Evolutionary conservation across 2,329 filamentous ascomycete species (phyloP).

Genomic region (Geosmithia flava): DNA sequence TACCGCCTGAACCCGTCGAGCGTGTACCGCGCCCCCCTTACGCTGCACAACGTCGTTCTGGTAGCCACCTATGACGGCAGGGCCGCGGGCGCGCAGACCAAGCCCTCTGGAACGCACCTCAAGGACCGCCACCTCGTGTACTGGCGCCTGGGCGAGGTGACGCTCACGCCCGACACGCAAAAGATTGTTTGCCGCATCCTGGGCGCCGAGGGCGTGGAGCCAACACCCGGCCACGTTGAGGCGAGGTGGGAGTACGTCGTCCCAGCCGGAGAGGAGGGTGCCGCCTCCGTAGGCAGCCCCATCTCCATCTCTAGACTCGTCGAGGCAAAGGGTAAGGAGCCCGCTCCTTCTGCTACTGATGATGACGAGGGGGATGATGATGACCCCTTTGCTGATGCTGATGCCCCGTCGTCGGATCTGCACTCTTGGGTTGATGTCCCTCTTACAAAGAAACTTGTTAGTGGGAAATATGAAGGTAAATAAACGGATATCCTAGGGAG

Average conservation of each 20-base stretch:
- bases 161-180: slow-evolving; percentile 49
- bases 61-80: slow-evolving; percentile 60
- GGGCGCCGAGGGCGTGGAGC: slow-evolving; percentile 56
- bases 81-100: slow-evolving; percentile 59
- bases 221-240: slow-evolving; percentile 66
- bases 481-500: not conserved
- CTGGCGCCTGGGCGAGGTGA: slow-evolving; percentile 71
- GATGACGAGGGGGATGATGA: slow-evolving; percentile 32
- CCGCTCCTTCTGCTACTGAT: not conserved
- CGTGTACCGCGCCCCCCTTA: slow-evolving; percentile 26
- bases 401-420: slow-evolving; percentile 7
- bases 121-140: slow-evolving; percentile 67
- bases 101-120: slow-evolving; percentile 67
- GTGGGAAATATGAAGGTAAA: slow-evolving; percentile 60
- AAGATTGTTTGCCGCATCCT: slow-evolving; percentile 76
- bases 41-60: slow-evolving; percentile 60
- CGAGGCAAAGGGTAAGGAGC: slow-evolving; percentile 35
- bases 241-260: slow-evolving; percentile 59
- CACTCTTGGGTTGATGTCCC: slow-evolving; percentile 55
- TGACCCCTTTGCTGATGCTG: slow-evolving; percentile 57
- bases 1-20: slow-evolving; percentile 72
- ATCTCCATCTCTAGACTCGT: slow-evolving; percentile 51
- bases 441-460: slow-evolving; percentile 53
- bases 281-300: slow-evolving; percentile 36
- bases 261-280: slow-evolving; percentile 28